Conservation (phyloP, 768 basidiomycete species). For the Tricholoma sp. region DNA sequence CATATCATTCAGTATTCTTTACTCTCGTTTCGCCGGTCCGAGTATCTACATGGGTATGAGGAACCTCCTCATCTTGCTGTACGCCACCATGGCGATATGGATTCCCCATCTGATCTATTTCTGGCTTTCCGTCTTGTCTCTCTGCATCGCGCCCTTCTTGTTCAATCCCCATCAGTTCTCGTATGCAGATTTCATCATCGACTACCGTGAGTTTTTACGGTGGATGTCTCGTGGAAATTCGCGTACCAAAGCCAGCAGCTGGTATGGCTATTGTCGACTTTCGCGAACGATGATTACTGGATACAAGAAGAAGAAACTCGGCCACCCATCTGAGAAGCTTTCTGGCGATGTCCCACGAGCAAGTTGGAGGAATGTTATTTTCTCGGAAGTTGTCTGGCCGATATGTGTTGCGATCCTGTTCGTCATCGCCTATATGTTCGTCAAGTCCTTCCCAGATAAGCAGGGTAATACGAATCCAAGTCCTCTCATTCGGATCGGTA, state of each 20-base stretch:
- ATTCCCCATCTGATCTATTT: slow-evolving; percentile 96
- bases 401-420: slow-evolving; percentile 74
- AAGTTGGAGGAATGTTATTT: slow-evolving; percentile 75
- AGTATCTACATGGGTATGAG: slow-evolving; percentile 99
- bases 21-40: slow-evolving; percentile 98
- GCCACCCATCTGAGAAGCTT: slow-evolving; percentile 95
- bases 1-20: slow-evolving; percentile 93
- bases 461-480: slow-evolving; percentile 67
- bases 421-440: slow-evolving; percentile 84
- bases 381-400: slow-evolving; percentile 81
- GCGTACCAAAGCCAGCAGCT: slow-evolving; percentile 91
- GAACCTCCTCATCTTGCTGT: slow-evolving; percentile 84
- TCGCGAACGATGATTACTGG: slow-evolving; percentile 97
- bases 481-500: slow-evolving; percentile 80
- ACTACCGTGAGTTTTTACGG: slow-evolving; percentile 95
- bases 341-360: slow-evolving; percentile 94
- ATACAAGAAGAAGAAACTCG: slow-evolving; percentile 98
- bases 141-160: slow-evolving; percentile 95
- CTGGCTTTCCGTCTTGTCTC: slow-evolving; percentile 94
- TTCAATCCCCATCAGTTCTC: slow-evolving; percentile 99
- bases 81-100: slow-evolving; percentile 89
- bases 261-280: slow-evolving; percentile 99
- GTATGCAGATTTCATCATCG: slow-evolving; percentile 94
- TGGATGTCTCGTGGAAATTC: slow-evolving; percentile 99
- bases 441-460: slow-evolving; percentile 79